Base-by-base conservation (phyloP, 2,329 filamentous ascomycete species). In the Xylariaceae sp. region DNA sequence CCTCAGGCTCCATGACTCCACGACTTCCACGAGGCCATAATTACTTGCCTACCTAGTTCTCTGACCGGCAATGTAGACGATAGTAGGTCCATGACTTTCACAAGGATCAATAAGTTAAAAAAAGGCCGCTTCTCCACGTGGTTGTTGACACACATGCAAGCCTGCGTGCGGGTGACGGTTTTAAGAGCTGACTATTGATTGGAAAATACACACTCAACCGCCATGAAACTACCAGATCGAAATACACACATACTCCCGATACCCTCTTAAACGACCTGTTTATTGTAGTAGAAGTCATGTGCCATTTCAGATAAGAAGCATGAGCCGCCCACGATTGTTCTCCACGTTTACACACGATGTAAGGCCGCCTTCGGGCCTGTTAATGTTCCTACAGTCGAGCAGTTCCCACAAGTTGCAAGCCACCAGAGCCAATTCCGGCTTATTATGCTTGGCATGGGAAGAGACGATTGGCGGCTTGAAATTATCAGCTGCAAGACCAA, bases 401-500 rank as follows among this genome's bases (percentile, higher is more conserved):
- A 3, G 32, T 57, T 57, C 54, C 32, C 48, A 54, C 43, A 51
- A 59, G 45, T 37, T 48, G 40, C 57, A 59, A 61, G 59, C 56
- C 59, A 57, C 56, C 55, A 58, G 40, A 18, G 32, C 57, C 57
- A 61, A 52, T 56, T 61, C 58, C 55, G 55, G 60, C 55, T 59
- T 61, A 16, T 37, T 37, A 43, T 54, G 52, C 61, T 62, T 60
- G 57, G 52, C 54, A 48, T 41, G 40, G 26, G 49, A 51, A 56
- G 37, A 56, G 42, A 26, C 52, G 63, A 65, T 63, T 65, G 62
- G 64, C 52, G 61, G 50, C 54, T 48, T 61, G 55, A 63, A 60
- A 66, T 65, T 65, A 61, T 65, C 60, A 63, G 61, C 62, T 61
- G 61, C 60, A 60, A 58, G 54, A 50, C 59, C 61, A 62, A 60